These are phyloP conservation scores for Lactifluus echinatus DNA, from an alignment of 768 basidiomycete genomes.

Conservation along the genomic window DNA sequence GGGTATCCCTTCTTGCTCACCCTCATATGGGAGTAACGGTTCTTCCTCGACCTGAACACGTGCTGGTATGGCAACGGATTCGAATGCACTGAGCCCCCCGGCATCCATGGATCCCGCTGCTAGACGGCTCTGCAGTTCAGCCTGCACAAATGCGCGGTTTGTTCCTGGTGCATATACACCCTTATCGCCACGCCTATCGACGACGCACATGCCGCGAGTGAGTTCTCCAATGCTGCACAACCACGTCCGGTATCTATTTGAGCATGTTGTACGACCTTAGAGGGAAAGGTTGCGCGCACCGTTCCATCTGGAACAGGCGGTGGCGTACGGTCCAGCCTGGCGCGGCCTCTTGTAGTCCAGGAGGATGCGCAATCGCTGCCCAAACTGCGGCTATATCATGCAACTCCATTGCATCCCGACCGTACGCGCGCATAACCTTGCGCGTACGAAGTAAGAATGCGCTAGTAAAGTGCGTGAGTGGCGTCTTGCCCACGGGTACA, in stretches of 20 bases:
- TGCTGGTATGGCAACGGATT: constrained; percentile 47
- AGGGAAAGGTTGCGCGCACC: constrained; percentile 1
- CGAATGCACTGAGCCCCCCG: constrained; percentile 27
- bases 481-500: constrained; percentile 37
- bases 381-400: constrained; percentile 88
- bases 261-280: not conserved
- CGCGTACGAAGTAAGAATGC: constrained; percentile 68
- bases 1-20: constrained; percentile 24
- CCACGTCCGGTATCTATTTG: not conserved
- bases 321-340: constrained; percentile 46
- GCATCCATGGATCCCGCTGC: constrained; percentile 20
- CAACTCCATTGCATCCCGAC: constrained; percentile 80
- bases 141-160: constrained; percentile 58
- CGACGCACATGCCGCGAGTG: constrained; percentile 82
- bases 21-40: not conserved
- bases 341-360: constrained; percentile 27
- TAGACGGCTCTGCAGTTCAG: constrained; percentile 35
- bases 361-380: constrained; percentile 73
- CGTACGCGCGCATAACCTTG: constrained; percentile 69
- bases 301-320: constrained; percentile 17
- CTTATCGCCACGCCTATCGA: constrained; percentile 62
- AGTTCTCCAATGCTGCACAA: constrained; percentile 56
- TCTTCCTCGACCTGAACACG: constrained; percentile 40
- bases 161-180: constrained; percentile 57
- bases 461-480: constrained; percentile 68